Evolutionary conservation across 768 basidiomycete species (phyloP).

Genomic region (Leccinum subtestaceum): DNA sequence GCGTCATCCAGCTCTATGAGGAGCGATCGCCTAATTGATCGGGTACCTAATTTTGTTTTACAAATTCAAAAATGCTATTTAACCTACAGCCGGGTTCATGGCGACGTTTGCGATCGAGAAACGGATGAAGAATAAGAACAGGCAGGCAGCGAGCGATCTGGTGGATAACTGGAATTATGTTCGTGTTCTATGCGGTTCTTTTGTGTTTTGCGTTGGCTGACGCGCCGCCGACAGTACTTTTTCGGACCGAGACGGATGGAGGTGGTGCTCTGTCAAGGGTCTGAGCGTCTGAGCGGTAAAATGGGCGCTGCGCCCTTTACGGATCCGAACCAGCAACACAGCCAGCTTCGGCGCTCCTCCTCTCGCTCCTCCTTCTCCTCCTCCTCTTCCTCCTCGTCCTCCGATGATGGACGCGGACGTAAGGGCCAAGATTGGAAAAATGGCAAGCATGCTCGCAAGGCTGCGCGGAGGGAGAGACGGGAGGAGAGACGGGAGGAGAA

Average conservation of each 20-base stretch:
- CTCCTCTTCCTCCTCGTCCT: neutral
- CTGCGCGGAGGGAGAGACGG: constrained; percentile 15
- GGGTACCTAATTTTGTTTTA: neutral
- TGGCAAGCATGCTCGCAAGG: neutral
- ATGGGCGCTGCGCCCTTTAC: constrained; percentile 20
- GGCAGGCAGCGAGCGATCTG: constrained; percentile 37
- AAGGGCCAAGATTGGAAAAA: neutral
- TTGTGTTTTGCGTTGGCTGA: neutral
- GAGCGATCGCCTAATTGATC: neutral
- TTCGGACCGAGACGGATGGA: constrained; percentile 46
- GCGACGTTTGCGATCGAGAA: constrained; percentile 15
- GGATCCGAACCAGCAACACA: constrained; percentile 19
- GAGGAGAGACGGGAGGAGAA: constrained; percentile 11
- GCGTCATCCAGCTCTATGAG: neutral
- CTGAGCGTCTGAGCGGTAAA: constrained; percentile 29
- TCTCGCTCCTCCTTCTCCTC: neutral
- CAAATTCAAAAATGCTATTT: neutral
- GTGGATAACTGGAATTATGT: constrained; percentile 54
- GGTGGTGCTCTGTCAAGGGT: constrained; percentile 36
- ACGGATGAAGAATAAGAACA: constrained; percentile 37
- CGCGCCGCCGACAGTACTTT: constrained; percentile 37
- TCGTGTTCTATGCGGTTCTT: neutral
- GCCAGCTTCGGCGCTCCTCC: neutral
- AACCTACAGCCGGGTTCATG: constrained; percentile 18
- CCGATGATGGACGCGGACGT: neutral